phyloP scores from a whole-genome alignment of 2,329 filamentous ascomycete species.

The Colletotrichum eleusines region DNA sequence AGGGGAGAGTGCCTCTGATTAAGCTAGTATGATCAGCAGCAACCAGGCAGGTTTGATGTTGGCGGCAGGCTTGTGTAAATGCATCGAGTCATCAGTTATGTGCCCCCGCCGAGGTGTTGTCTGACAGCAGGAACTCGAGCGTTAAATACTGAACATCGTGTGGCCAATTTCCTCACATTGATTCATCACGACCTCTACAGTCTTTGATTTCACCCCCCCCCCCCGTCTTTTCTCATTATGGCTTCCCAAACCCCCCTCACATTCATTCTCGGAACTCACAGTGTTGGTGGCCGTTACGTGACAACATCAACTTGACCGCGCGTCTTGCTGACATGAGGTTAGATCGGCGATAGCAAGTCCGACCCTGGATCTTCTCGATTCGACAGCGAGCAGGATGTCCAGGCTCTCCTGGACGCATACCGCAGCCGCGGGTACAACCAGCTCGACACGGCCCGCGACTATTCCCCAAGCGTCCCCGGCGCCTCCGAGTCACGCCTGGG shows the following conservation, averaged over 20 bases:
- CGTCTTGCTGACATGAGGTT: neutral
- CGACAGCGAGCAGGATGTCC: neutral
- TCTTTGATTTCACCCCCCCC: too few relatives aligned
- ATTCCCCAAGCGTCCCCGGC: neutral
- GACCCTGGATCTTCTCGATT: neutral
- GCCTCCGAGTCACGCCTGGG: neutral
- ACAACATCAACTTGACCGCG: neutral
- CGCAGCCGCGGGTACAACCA: conserved; percentile 2
- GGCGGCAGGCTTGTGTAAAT: too few relatives aligned
- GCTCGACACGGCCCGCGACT: conserved; percentile 1
- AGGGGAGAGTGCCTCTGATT: too few relatives aligned
- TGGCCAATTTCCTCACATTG: neutral
- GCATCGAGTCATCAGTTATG: neutral
- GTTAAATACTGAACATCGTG: neutral
- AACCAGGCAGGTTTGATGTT: too few relatives aligned
- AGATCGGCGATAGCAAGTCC: neutral
- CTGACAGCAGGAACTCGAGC: neutral
- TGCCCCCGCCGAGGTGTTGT: neutral
- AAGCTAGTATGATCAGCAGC: too few relatives aligned
- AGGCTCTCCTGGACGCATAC: neutral
- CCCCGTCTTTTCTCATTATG: neutral
- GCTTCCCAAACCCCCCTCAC: neutral
- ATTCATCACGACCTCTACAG: neutral
- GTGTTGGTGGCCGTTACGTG: neutral
- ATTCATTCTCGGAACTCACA: conserved; percentile 4